Evolutionary conservation across 148 eudicot species (phyloP), one percentile per base, ranked within the genome.

Genomic region (Tetragonia tetragonoides): DNA sequence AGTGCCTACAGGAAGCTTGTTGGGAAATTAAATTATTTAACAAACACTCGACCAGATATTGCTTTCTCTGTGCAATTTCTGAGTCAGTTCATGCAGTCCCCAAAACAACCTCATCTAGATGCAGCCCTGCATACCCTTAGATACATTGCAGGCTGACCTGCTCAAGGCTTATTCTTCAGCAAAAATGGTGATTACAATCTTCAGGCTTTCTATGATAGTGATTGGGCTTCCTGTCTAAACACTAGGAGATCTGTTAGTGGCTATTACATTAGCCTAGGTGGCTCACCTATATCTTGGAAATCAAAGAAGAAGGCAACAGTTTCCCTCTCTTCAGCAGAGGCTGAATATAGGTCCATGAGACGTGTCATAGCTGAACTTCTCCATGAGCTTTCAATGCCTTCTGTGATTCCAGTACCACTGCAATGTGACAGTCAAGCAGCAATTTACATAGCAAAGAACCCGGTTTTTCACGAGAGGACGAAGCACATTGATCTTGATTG

Each of bases 221-320:
- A 75, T 16, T 75, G 42, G 77, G 77, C 54, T 6, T 38, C 68
- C 4, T 75, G 44, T 10, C 68, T 44, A 1, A 34, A 15, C n/a
- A 44, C 61, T 17, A 65, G 70, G 6, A 17, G 78, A 10, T 63
- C 69, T 0, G 37, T 75, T 40, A 44, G 23, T 8, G 42, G 70
- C 21, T 75, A 63, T 28, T 63, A 37, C 4, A 34, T 75, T 5
- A 9, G 63, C 8, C 60, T 75, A 15, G 34, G 60, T 12, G 15
- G 16, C 23, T 51, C 42, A 2, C 44, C 68, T 15, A 47, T 75
- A 2, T 74, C 67, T 2, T 74, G 53, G 76, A 40, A 61, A 40
- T 51, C 76, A 5, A 74, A 74, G 76, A 74, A 74, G n/a, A 15
- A 74, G 16, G 20, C 67, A 1, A 74, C 51, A 0, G 53, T 74